phyloP scores from a whole-genome alignment of 805 yeast genomes.

The Debaryomyces tyrocola region DNA sequence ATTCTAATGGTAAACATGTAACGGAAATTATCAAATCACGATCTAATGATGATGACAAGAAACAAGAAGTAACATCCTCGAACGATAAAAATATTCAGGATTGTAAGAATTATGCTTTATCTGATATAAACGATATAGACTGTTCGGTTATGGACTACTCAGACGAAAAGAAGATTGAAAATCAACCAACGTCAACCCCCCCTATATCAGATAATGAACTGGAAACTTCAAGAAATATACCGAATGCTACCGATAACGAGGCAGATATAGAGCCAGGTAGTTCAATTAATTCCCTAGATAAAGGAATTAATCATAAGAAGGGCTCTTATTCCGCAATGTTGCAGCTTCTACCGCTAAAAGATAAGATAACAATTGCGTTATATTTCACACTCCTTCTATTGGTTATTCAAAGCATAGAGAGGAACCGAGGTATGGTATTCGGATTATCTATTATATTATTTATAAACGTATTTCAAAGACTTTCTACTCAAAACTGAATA shows the following conservation, averaged over 20 bases:
- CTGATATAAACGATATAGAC: neutral
- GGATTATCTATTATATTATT: neutral
- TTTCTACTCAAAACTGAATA: neutral
- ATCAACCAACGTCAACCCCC: neutral
- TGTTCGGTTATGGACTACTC: neutral
- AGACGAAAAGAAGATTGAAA: neutral
- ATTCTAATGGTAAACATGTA: neutral
- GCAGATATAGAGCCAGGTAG: too few relatives aligned
- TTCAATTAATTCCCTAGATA: too few relatives aligned
- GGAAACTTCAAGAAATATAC: neutral
- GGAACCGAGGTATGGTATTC: neutral
- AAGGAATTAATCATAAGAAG: too few relatives aligned
- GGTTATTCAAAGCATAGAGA: neutral
- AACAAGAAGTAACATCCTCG: neutral
- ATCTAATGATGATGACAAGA: neutral
- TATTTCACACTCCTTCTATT: neutral
- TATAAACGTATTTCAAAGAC: neutral
- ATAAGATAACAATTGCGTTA: neutral
- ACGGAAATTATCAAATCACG: neutral
- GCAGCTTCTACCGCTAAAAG: too few relatives aligned
- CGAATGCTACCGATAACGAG: too few relatives aligned
- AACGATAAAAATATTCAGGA: neutral
- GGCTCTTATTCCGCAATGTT: too few relatives aligned
- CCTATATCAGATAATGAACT: slow-evolving; percentile 5
- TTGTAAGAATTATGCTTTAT: neutral